phyloP scores from a whole-genome alignment of 352 stramenopile species.

The Pythium monospermum region DNA sequence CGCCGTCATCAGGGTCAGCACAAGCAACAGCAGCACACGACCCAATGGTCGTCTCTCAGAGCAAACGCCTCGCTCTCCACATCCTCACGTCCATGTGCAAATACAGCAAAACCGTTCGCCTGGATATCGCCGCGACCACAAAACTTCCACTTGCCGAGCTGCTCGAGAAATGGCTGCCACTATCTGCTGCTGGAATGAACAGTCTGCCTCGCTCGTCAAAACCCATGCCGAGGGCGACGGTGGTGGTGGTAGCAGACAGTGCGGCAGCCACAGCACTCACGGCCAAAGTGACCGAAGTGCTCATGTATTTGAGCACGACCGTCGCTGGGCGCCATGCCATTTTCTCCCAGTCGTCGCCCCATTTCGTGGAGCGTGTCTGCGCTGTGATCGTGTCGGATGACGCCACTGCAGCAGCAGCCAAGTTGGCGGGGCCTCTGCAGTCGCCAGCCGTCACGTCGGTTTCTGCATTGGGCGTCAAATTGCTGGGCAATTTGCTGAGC shows the following conservation, averaged over 20 bases:
- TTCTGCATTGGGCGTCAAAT: conserved; percentile 28
- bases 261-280: background rate
- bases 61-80: conserved; percentile 22
- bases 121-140: conserved; percentile 20
- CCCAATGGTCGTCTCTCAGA: no score
- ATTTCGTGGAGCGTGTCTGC: conserved; percentile 24
- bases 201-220: no score
- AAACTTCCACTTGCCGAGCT: conserved; percentile 21
- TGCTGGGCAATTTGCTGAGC: conserved; percentile 43
- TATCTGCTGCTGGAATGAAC: no score
- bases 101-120: conserved; percentile 25
- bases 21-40: conserved; percentile 1
- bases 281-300: conserved; percentile 23
- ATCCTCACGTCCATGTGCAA: conserved; percentile 39
- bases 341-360: conserved; percentile 13
- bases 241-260: no score
- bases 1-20: background rate
- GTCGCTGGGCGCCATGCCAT: conserved; percentile 18
- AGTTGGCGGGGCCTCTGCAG: background rate
- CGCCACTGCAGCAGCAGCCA: conserved; percentile 3
- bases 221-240: no score
- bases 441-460: background rate
- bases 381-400: conserved; percentile 8
- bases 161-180: conserved; percentile 27
- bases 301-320: conserved; percentile 30